Evolutionary conservation across 352 stramenopile genomes (phyloP).

Genomic region (Globisporangium irregulare): DNA sequence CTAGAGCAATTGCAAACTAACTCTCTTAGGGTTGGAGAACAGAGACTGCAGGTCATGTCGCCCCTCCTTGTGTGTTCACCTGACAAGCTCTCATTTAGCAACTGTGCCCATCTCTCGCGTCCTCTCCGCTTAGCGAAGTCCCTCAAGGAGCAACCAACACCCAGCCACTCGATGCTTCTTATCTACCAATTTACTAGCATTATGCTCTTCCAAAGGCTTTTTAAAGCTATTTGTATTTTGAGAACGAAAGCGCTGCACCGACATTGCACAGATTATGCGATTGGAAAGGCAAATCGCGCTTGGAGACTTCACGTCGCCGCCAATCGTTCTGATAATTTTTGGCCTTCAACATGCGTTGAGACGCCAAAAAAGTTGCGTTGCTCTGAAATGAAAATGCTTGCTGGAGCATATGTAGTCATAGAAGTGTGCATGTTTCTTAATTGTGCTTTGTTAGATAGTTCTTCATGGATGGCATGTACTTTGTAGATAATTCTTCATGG

Average conservation of each 20-base stretch:
- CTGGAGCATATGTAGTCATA: too few relatives aligned
- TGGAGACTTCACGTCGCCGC: not conserved
- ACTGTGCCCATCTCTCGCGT: not conserved
- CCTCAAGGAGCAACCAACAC: constrained; percentile 5
- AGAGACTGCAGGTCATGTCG: not conserved
- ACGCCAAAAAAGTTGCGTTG: too few relatives aligned
- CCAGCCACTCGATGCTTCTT: constrained; percentile 6
- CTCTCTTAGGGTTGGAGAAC: not conserved
- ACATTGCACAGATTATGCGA: not conserved
- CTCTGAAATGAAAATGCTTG: too few relatives aligned
- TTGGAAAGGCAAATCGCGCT: not conserved
- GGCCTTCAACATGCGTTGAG: too few relatives aligned
- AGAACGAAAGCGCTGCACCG: not conserved
- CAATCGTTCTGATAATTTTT: too few relatives aligned
- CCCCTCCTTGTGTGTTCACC: not conserved
- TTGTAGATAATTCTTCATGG: too few relatives aligned
- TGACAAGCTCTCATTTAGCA: constrained; percentile 4
- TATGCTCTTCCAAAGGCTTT: not conserved
- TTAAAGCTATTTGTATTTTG: not conserved
- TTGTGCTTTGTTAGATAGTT: too few relatives aligned
- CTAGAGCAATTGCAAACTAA: not conserved
- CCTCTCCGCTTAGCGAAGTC: not conserved
- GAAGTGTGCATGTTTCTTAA: too few relatives aligned
- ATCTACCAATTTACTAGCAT: not conserved
- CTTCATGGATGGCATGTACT: too few relatives aligned